Evolutionary conservation across 208 protist genomes (phyloP).

Genomic region (Plasmodiophora brassicae): DNA sequence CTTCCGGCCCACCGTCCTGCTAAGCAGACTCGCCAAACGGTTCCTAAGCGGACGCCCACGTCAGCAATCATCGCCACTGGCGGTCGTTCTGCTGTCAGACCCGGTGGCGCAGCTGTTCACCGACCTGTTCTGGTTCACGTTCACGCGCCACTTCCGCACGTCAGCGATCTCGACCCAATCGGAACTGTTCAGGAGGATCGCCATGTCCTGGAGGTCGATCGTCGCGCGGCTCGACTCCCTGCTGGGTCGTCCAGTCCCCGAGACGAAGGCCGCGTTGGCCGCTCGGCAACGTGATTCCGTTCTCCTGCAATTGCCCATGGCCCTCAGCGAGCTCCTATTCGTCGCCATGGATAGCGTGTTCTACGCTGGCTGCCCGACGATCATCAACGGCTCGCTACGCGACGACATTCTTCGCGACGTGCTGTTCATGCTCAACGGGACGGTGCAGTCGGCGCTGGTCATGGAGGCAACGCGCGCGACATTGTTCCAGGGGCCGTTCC

Average conservation of each 20-base stretch:
- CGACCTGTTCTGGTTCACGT: not conserved
- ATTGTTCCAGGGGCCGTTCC: too few relatives aligned
- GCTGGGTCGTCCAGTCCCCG: not conserved
- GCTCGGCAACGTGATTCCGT: not conserved
- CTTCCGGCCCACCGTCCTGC: not conserved
- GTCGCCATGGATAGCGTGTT: not conserved
- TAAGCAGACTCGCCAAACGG: not conserved
- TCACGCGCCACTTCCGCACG: not conserved
- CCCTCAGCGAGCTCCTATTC: not conserved
- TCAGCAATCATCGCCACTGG: not conserved
- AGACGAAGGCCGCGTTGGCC: not conserved
- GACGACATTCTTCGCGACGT: too few relatives aligned
- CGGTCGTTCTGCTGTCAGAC: not conserved
- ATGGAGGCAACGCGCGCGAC: too few relatives aligned
- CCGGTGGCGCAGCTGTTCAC: not conserved
- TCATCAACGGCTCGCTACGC: not conserved
- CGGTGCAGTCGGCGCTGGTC: too few relatives aligned
- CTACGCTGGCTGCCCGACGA: not conserved
- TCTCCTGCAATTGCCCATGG: not conserved
- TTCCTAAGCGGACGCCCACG: not conserved
- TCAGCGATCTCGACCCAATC: not conserved
- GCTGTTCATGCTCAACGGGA: too few relatives aligned
- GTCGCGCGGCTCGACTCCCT: not conserved
- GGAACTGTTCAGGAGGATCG: not conserved
- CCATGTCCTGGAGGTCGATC: not conserved